phyloP scores from a whole-genome alignment of 495 filamentous ascomycete genomes.

The Xylaria curta region DNA sequence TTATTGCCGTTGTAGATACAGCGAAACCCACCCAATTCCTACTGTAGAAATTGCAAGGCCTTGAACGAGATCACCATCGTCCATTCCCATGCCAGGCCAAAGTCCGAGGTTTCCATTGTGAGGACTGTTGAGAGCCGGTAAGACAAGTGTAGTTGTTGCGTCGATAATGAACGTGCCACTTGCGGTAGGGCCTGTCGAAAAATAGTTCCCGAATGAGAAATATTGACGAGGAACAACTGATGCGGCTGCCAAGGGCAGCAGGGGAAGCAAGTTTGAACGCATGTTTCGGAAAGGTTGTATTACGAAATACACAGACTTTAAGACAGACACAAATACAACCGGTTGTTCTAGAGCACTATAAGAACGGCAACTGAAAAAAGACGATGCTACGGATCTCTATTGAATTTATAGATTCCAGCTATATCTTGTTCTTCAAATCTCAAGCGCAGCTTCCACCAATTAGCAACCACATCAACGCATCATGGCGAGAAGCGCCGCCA shows the following conservation, averaged over 20 bases:
- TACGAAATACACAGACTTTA: background rate
- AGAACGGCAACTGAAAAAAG: background rate
- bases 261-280: constrained; percentile 5
- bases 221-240: constrained; percentile 25
- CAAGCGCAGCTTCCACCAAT: constrained; percentile 1
- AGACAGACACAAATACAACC: background rate
- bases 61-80: constrained; percentile 46
- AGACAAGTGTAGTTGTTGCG: constrained; percentile 46
- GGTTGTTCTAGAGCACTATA: background rate
- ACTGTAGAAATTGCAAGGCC: constrained; percentile 41
- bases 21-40: constrained; percentile 13
- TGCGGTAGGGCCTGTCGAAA: constrained; percentile 49
- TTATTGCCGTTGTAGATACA: background rate
- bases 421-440: background rate
- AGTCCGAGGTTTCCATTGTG: constrained; percentile 29
- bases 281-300: background rate
- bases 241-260: constrained; percentile 13
- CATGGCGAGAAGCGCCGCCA: background rate
- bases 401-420: background rate
- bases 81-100: constrained; percentile 49
- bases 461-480: background rate
- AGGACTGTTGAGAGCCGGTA: constrained; percentile 42
- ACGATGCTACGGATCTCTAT: background rate
- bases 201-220: constrained; percentile 28
- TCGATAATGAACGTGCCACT: constrained; percentile 44